Conservation (phyloP, 805 yeast species). For the Metschnikowia matae region DNA sequence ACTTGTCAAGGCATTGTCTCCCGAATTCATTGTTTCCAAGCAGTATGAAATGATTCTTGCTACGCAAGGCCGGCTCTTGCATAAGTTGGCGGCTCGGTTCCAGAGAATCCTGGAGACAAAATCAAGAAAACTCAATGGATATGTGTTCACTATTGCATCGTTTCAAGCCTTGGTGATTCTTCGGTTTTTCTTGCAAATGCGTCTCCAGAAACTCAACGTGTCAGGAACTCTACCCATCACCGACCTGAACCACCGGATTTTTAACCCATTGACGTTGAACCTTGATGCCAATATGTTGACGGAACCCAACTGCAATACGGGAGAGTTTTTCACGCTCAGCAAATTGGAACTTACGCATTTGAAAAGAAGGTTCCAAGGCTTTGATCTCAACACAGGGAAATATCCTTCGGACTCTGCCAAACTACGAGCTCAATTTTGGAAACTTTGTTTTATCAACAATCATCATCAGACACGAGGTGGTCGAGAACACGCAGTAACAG, state of each 20-base stretch:
- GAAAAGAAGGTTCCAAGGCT: constrained; percentile 17
- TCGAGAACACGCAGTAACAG: not conserved
- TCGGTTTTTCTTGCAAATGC: constrained; percentile 13
- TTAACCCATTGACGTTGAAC: constrained; percentile 5
- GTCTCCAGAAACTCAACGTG: not conserved
- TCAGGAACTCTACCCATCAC: constrained; percentile 5
- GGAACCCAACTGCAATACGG: constrained; percentile 3
- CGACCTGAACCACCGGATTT: constrained; percentile 7
- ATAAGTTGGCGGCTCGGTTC: constrained; percentile 24
- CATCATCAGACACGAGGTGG: not conserved
- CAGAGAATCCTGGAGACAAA: constrained; percentile 12
- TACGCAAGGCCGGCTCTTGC: constrained; percentile 32
- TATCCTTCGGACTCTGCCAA: constrained; percentile 22
- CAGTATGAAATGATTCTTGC: constrained; percentile 19
- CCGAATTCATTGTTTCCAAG: constrained; percentile 10
- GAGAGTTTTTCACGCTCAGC: constrained; percentile 15
- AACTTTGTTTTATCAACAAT: constrained; percentile 25
- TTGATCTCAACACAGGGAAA: constrained; percentile 20
- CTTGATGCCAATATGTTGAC: constrained; percentile 2
- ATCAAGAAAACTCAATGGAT: constrained; percentile 6
- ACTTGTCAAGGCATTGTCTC: constrained; percentile 12
- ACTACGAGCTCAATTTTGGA: constrained; percentile 30
- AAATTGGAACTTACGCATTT: constrained; percentile 25
- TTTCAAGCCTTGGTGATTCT: constrained; percentile 15
- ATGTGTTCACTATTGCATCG: constrained; percentile 10